A percentile compares a stretch with the other conserved stretches of the same genome.
Evolutionary conservation across 305 asterid species (phyloP).

Genomic region (Euphrasia arctica): DNA sequence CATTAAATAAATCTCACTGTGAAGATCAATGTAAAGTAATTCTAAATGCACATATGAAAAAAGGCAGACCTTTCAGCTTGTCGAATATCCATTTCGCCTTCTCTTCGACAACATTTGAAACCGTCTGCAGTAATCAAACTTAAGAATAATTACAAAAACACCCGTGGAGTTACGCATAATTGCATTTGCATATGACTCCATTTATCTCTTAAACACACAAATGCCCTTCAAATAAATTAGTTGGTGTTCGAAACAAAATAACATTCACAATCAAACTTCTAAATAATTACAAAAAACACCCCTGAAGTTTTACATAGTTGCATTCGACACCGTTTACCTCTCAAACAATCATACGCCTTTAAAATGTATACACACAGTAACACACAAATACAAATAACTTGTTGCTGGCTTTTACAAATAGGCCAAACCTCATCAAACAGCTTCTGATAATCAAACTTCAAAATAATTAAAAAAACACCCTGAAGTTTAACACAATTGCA

Average conservation of each 20-base stretch:
- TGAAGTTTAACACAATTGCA: not conserved
- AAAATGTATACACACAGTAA: no score
- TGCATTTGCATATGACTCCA: not conserved
- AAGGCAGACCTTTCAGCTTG: slow-evolving; percentile 43
- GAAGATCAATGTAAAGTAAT: not conserved
- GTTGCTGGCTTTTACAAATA: no score
- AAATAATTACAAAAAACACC: not conserved
- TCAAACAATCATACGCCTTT: not conserved
- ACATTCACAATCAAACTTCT: not conserved
- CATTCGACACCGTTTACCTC: not conserved
- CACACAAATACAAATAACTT: no score
- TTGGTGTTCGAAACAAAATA: no score
- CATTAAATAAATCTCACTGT: not conserved
- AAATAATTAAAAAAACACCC: not conserved
- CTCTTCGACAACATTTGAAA: slow-evolving; percentile 53
- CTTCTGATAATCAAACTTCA: no score
- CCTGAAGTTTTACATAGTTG: not conserved
- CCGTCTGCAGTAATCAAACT: slow-evolving; percentile 35
- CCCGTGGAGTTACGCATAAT: not conserved
- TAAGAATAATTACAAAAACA: not conserved
- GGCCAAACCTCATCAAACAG: no score
- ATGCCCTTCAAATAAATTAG: not conserved
- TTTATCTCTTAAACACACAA: not conserved
- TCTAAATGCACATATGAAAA: not conserved
- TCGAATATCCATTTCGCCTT: slow-evolving; percentile 56